Evolutionary conservation across 768 basidiomycete genomes (phyloP).

Genomic region (Kwoniella sp.): DNA sequence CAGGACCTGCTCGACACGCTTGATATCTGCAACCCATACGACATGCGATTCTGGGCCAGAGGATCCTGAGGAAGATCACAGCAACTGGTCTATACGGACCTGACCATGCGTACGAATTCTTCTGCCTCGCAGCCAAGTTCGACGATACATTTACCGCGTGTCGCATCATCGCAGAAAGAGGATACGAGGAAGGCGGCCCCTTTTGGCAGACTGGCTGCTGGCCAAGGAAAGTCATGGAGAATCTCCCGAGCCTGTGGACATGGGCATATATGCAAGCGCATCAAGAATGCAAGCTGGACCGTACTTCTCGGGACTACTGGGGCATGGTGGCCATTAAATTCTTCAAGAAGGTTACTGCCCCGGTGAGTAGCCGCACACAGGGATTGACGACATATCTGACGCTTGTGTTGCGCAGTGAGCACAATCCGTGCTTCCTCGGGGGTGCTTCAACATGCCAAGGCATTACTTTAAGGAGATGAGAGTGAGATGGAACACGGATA

Average conservation of each 20-base stretch:
- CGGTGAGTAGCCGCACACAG: not conserved
- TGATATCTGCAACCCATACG: too few relatives aligned
- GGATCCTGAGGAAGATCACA: not conserved
- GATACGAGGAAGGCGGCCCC: not conserved
- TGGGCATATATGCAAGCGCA: conserved; percentile 8
- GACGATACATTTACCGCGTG: conserved; percentile 12
- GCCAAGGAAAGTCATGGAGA: not conserved
- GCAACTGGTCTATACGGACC: not conserved
- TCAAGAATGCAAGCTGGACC: not conserved
- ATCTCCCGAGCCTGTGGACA: not conserved
- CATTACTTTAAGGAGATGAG: too few relatives aligned
- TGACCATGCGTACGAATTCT: not conserved
- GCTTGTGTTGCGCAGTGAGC: too few relatives aligned
- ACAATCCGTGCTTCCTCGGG: too few relatives aligned
- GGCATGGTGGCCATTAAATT: not conserved
- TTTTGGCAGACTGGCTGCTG: not conserved
- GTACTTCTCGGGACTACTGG: not conserved
- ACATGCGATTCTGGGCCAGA: not conserved
- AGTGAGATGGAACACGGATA: too few relatives aligned
- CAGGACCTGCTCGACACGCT: too few relatives aligned
- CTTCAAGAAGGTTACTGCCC: not conserved
- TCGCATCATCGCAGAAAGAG: conserved; percentile 2
- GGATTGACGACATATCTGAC: too few relatives aligned
- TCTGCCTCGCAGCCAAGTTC: conserved; percentile 7
- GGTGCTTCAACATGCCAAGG: too few relatives aligned